These are phyloP conservation scores for Pseudevernia furfuracea DNA, from an alignment of 495 filamentous ascomycete species.

Conservation along the genomic window DNA sequence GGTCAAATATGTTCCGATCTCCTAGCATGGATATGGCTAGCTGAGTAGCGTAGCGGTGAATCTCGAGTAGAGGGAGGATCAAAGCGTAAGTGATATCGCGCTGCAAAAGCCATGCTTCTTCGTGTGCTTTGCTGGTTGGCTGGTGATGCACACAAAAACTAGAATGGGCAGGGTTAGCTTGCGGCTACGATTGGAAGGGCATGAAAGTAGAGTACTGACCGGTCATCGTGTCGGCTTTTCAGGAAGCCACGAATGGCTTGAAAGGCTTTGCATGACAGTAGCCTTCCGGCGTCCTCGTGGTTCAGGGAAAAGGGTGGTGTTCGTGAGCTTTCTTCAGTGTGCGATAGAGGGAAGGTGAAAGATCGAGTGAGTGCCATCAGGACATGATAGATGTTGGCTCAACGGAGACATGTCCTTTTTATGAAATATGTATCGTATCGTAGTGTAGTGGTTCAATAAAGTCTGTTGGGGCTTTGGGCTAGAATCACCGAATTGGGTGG, in stretches of 20 bases:
- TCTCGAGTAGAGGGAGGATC: conserved; percentile 49
- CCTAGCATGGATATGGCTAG: conserved; percentile 43
- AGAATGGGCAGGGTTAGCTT: conserved; percentile 10
- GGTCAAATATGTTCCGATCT: conserved; percentile 41
- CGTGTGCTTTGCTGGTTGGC: conserved; percentile 35
- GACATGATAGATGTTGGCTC: conserved; percentile 1
- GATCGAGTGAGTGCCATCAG: conserved; percentile 13
- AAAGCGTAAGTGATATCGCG: conserved; percentile 55
- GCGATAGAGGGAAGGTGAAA: conserved; percentile 11
- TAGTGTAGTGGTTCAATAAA: background rate
- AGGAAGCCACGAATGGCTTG: conserved; percentile 38
- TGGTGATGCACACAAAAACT: conserved; percentile 47
- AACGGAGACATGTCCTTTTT: conserved; percentile 2
- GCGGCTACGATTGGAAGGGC: conserved; percentile 33
- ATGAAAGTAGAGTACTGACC: conserved; percentile 36
- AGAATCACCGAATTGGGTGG: background rate
- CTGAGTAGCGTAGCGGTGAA: conserved; percentile 46
- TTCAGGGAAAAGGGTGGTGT: conserved; percentile 44
- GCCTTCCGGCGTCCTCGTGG: conserved; percentile 31
- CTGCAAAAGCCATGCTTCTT: conserved; percentile 48
- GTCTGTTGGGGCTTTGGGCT: background rate
- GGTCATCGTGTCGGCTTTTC: conserved; percentile 17
- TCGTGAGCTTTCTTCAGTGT: conserved; percentile 9
- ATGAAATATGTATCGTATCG: background rate
- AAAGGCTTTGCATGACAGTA: conserved; percentile 42